Evolutionary conservation across 495 filamentous ascomycete genomes (phyloP), one percentile per base, ranked within the genome.

Genomic region (Penicillium chermesinum): DNA sequence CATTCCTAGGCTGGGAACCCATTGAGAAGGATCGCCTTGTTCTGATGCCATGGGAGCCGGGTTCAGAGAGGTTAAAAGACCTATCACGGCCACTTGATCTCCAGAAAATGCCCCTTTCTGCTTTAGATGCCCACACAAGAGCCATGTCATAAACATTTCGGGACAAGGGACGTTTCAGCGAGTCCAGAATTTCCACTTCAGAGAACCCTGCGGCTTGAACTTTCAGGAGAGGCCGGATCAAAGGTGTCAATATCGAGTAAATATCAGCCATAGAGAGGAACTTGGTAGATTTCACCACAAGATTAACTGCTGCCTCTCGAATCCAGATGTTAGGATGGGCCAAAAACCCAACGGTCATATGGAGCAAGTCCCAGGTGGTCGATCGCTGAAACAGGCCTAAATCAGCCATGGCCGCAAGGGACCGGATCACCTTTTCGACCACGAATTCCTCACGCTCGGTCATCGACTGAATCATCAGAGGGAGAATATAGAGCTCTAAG

Each of bases 271-370:
- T 61, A 7, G 89, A 88, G n/a, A 97, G 62, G 57, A 85, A 88
- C 40, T 78, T 84, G 5, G 84, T 82, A 2, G 87, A 81, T 17
- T 84, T 82, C 2, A 86, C 80, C 30, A 97, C 78, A 53, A 96
- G 91, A 49, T 87, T 82, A 16, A 84, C 82, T 3, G 91, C 82
- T 13, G 90, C 87, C 70, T 96, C 89, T 20, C 93, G 78, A 27
- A 99, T 91, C 94, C 94, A 97, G 10, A 87, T 70, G 58, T 94
- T 96, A 1, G 94, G 93, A 58, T 99, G 94, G 67, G 94, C 83
- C 37, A 91, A 82, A 56, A 96, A 95, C 13, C 89, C 81, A 7
- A 74, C 84, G 15, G 88, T 80, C 38, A 89, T 79, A 46, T 89
- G 83, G 36, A 95, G 80, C 20, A 96, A 72, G 56, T 96, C 89